A percentile compares a stretch with the other conserved stretches of the same genome.
Conservation (phyloP, 768 basidiomycete species). For the Serendipita sp. region DNA sequence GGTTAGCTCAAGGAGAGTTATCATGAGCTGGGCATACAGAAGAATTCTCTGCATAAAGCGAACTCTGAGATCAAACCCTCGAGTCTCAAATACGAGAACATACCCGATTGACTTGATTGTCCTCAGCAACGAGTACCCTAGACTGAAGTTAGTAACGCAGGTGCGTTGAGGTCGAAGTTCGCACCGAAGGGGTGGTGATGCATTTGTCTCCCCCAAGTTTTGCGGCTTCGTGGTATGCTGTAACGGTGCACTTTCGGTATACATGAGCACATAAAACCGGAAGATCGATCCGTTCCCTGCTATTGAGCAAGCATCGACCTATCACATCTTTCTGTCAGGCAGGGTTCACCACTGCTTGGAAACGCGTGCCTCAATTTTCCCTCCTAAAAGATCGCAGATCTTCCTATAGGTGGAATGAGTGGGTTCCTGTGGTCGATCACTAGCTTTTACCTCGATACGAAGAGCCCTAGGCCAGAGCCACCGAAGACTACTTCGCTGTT, state of each 20-base stretch:
- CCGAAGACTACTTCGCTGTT: conserved; percentile 16
- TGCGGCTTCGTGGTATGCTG: not conserved
- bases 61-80: not conserved
- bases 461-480: conserved; percentile 23
- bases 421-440: not conserved
- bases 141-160: not conserved
- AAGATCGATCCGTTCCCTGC: conserved; percentile 24
- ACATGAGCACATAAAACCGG: conserved; percentile 23
- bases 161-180: not conserved
- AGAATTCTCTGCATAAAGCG: conserved; percentile 11
- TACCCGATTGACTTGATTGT: conserved; percentile 18
- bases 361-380: conserved; percentile 14
- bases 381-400: conserved; percentile 21
- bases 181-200: not conserved
- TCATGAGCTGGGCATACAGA: conserved; percentile 7
- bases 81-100: not conserved
- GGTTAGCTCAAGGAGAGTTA: not conserved
- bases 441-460: conserved; percentile 17
- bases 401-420: conserved; percentile 9
- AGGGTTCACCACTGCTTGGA: not conserved
- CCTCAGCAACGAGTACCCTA: conserved; percentile 16
- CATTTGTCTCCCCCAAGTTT: not conserved
- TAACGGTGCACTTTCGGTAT: conserved; percentile 5
- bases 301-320: conserved; percentile 22
- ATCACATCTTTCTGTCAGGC: not conserved